Evolutionary conservation across 2,329 filamentous ascomycete genomes (phyloP), one percentile per base, ranked within the genome.

Genomic region (Trichophyton mentagrophytes): DNA sequence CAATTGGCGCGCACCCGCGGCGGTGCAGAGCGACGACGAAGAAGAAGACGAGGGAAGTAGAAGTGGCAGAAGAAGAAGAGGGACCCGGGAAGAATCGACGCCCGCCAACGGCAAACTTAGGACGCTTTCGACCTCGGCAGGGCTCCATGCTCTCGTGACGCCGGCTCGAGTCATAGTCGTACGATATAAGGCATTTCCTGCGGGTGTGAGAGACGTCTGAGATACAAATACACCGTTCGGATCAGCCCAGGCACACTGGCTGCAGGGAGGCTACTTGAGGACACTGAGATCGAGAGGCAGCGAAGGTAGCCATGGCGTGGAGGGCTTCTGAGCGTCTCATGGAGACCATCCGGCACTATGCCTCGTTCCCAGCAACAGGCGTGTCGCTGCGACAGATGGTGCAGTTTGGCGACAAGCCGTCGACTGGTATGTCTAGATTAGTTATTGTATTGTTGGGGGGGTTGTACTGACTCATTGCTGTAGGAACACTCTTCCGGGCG

Each of bases 331-430:
- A 91, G 76, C 83, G 84, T 78, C 78, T 97, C 85, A 93, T 96
- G 89, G 88, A 93, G 69, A 96, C 88, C 80, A 96, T 96, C 86
- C 85, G 87, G 76, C 90, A 96, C 78, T 96, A 96, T 82, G 89
- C 90, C 74, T 90, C 85, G 76, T 99, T 97, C 76, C 93, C 93
- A 66, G 93, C 93, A 64, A 99, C 93, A 13, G 93, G 93, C 70
- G 89, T 95, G 69, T 96, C 91, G 73, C 81, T 99, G 76, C 85
- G 93, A 74, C 93, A 99, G 81, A 99, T 99, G 93, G 92, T 97
- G 62, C 92, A 97, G 75, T 97, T 97, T 74, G 92, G 92, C 71
- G 90, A 96, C 79, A 89, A 85, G 73, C 91, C 92, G 59, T 96
- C 91, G 15, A 89, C 86, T 68, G 90, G 89, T 93, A 79, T 70